Percentiles rank a stretch among this genome's conserved stretches.
These are phyloP conservation scores for Heterobasidion irregulare DNA, from an alignment of 1,284 basidiomycete genomes.

Conservation along the genomic window DNA sequence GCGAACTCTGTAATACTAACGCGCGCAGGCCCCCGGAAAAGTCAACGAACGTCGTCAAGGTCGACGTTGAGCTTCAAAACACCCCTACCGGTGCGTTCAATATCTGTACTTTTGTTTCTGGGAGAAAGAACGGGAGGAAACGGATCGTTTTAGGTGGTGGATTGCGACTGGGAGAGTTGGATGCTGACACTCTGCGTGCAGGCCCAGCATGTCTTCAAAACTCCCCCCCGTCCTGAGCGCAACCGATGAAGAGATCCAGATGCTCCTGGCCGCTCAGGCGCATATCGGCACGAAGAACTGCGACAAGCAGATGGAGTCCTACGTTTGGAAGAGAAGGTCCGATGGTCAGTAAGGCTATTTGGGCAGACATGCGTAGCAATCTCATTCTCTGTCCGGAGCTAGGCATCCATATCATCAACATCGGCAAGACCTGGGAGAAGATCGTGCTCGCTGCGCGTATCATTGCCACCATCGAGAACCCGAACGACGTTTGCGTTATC, in stretches of 20 bases:
- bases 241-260: slow-evolving; percentile 96
- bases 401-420: slow-evolving; percentile 96
- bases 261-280: slow-evolving; percentile 91
- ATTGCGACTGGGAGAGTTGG: slow-evolving; percentile 20
- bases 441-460: slow-evolving; percentile 92
- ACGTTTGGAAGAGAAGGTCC: slow-evolving; percentile 94
- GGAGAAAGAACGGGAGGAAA: slow-evolving; percentile 20
- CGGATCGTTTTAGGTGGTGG: slow-evolving; percentile 12
- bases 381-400: slow-evolving; percentile 9
- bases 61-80: slow-evolving; percentile 24
- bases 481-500: slow-evolving; percentile 96
- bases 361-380: slow-evolving; percentile 2
- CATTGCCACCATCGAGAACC: slow-evolving; percentile 95
- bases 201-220: slow-evolving; percentile 68
- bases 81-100: slow-evolving; percentile 24
- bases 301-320: slow-evolving; percentile 97
- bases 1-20: slow-evolving; percentile 13
- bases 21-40: slow-evolving; percentile 12
- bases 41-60: slow-evolving; percentile 23
- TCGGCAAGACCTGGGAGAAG: slow-evolving; percentile 99
- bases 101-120: slow-evolving; percentile 8
- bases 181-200: slow-evolving; percentile 24
- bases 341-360: slow-evolving; percentile 62
- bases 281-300: slow-evolving; percentile 98
- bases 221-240: slow-evolving; percentile 89